Evolutionary conservation across 257 asterid genomes (phyloP).

Genomic region (Scutellaria minor): DNA sequence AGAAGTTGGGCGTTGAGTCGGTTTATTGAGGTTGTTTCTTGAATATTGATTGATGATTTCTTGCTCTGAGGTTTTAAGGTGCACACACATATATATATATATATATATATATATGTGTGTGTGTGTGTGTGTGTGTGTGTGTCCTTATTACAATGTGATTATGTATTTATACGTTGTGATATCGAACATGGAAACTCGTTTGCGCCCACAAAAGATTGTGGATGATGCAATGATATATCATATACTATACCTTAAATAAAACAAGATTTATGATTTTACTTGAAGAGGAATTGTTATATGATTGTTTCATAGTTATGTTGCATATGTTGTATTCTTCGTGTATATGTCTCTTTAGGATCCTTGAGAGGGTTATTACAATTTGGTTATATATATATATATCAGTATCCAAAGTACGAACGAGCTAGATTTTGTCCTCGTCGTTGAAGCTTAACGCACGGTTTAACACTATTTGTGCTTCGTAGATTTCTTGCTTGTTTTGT

Average conservation of each 20-base stretch:
- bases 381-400: too few species aligned
- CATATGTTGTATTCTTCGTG: not conserved
- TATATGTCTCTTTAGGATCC: not conserved
- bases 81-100: not conserved
- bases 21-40: conserved; percentile 52
- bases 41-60: conserved; percentile 19
- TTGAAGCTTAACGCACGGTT: not conserved
- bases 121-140: too few species aligned
- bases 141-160: not conserved
- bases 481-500: conserved; percentile 9
- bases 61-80: conserved; percentile 2
- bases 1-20: conserved; percentile 42
- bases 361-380: too few species aligned
- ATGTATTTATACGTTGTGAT: not conserved
- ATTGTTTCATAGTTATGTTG: conserved; percentile 6
- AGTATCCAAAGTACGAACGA: too few species aligned
- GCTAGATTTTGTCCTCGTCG: conserved; percentile 4
- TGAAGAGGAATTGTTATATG: not conserved
- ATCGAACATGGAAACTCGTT: conserved; percentile 20
- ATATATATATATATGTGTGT: too few species aligned
- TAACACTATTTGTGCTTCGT: not conserved
- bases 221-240: not conserved
- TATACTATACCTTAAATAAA: not conserved
- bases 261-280: not conserved
- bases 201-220: conserved; percentile 24